Evolutionary conservation across 2,329 filamentous ascomycete species (phyloP), one percentile per base, ranked within the genome.

Genomic region (Corniculantispora saksenae): DNA sequence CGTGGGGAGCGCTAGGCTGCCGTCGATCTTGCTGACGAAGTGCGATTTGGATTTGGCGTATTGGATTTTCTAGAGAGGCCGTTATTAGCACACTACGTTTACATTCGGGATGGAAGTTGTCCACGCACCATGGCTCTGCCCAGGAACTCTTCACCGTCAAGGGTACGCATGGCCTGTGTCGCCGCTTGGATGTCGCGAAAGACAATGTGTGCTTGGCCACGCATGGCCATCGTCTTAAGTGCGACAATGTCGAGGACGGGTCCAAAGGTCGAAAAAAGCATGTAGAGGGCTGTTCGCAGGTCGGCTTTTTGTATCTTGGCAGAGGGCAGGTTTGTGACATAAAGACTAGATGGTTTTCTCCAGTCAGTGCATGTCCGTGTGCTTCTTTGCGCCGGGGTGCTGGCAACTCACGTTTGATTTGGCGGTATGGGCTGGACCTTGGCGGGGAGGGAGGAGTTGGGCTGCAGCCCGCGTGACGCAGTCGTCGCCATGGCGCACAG

Each of bases 41-140:
- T 97, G 85, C 3, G 94, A 97, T 75, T 94, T 94, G 65, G 89
- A 89, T 77, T 94, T 97, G 65, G 92, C 93, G 77, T 98, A 99
- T 69, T 90, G 84, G 71, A 99, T 93, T 86, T 89, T 91, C 94
- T 98, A 66, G 32, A 12, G 4, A 35, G 4, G 25, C 17, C 7
- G 32, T 21, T n/a, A 51, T 65, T 59, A 66, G 58, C 32, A 35
- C 19, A 35, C 19, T 17, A 19, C 10, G 45, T 5, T 13, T 35
- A 3, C 6, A 10, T 35, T 21, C 15, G 9, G 12, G 12, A 7
- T n/a, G n/a, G 32, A 29, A 21, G 35, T 15, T 45, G 23, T 12
- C 35, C 58, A 32, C 90, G 68, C 77, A 97, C 94, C 83, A 99
- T 88, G 69, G 93, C 86, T 69, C 87, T 89, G 19, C 94, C 95